These are phyloP conservation scores for Tetrahymena malaccensis DNA, from an alignment of 73 alveolate genomes.

Conservation along the genomic window DNA sequence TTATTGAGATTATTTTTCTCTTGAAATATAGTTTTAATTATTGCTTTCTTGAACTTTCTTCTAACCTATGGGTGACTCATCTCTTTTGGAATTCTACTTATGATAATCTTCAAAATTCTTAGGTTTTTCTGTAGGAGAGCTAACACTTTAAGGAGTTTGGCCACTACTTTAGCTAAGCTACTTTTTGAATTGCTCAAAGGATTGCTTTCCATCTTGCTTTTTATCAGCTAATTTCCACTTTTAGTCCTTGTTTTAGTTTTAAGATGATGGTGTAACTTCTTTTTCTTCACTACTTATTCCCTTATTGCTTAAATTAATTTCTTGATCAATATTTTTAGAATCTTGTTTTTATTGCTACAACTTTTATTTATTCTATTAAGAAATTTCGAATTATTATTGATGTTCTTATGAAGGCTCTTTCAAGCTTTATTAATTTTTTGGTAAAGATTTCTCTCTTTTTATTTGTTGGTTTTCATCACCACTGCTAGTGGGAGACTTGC, in stretches of 20 bases:
- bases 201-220: neutral
- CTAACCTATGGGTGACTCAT: neutral
- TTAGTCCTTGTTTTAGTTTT: neutral
- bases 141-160: neutral
- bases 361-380: neutral
- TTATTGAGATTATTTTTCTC: neutral
- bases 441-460: neutral
- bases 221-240: neutral
- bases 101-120: neutral
- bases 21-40: neutral
- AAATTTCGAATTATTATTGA: neutral
- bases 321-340: neutral
- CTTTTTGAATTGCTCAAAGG: neutral
- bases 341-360: neutral
- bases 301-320: neutral
- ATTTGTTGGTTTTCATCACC: neutral
- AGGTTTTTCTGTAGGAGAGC: neutral
- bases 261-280: neutral
- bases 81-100: neutral
- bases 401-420: neutral
- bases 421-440: too few relatives aligned
- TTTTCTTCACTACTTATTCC: neutral
- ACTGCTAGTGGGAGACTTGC: neutral
- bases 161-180: neutral
- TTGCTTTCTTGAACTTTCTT: neutral